These are phyloP conservation scores for Xylaria cubensis DNA, from an alignment of 495 filamentous ascomycete genomes.

Conservation along the genomic window DNA sequence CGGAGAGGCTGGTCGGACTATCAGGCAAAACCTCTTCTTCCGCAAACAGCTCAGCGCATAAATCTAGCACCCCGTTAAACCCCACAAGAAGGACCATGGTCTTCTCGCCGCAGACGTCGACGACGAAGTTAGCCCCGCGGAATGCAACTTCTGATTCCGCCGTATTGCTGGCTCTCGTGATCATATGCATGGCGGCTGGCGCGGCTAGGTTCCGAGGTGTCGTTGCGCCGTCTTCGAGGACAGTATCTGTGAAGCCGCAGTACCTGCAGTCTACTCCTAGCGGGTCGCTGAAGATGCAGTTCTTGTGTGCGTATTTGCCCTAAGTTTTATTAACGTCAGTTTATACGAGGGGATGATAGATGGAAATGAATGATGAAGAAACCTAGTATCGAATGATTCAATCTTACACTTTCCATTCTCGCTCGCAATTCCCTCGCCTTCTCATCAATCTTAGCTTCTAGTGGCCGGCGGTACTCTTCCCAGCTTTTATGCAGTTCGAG, in stretches of 20 bases:
- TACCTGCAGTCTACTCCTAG: slow-evolving; percentile 32
- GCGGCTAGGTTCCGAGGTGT: slow-evolving; percentile 31
- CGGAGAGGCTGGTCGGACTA: background rate
- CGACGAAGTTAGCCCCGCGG: slow-evolving; percentile 31
- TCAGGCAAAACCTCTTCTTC: slow-evolving; percentile 6
- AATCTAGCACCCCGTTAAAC: slow-evolving; percentile 4
- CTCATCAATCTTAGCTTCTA: slow-evolving; percentile 28
- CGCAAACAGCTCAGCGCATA: slow-evolving; percentile 6
- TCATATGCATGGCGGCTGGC: slow-evolving; percentile 36
- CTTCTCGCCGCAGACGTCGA: slow-evolving; percentile 28
- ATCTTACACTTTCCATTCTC: background rate
- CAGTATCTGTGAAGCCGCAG: slow-evolving; percentile 33
- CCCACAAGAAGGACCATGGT: slow-evolving; percentile 27
- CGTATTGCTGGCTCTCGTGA: slow-evolving; percentile 8
- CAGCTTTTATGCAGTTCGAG: slow-evolving; percentile 21
- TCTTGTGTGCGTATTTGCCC: background rate
- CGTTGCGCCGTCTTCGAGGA: slow-evolving; percentile 20
- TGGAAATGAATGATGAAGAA: background rate
- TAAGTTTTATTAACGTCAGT: background rate
- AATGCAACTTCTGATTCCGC: slow-evolving; percentile 24
- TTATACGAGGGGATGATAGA: background rate
- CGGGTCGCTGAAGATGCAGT: background rate
- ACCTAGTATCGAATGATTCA: background rate
- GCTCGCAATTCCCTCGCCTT: background rate
- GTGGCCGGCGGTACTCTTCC: slow-evolving; percentile 27